Base-by-base conservation (phyloP, 257 asterid species). In the Solanum infundibuliforme region DNA sequence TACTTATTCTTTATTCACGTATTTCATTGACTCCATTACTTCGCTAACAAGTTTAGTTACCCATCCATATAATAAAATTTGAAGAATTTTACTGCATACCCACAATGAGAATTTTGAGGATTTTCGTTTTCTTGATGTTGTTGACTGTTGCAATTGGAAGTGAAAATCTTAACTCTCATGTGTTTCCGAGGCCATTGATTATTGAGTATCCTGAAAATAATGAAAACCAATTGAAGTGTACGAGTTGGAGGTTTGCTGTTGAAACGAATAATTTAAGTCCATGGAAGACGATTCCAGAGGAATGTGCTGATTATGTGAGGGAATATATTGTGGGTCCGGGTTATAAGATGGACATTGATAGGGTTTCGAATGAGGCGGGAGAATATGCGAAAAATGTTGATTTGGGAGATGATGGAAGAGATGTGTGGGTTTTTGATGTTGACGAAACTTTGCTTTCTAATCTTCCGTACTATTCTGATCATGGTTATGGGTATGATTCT, bases 361-460 rank as follows among this genome's bases (percentile, higher is more conserved):
- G 90, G 92, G 97, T 91, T 23, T 90, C 93, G 0, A 85, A 87
- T 16, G 98, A 95, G 86, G 93, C 98, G 75, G 90, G 73, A 74
- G 34, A 31, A 6, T 94, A 72, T 86, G 98, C 95, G 18, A 89
- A 85, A 83, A 89, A 90, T 25, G 36, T 92, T 25, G 88, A 91
- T 89, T 90, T 95, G 88, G 91, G 91, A 41, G 90, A 58, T 29
- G 96, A 93, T 81, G 94, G 94, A 5, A 93, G 88, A 38, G 90
- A 91, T 87, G 93, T 91, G 31, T 97, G 98, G 99, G 66, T 95
- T 87, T 97, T 97, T 83, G 98, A 97, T 87, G 89, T 97, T 23
- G 98, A 97, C 90, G 99, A 95, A 87, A 97, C 99, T 73, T 90
- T 97, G 87, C 93, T 97, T 46, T 95, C 98, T 5, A 95, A 95